A percentile compares a stretch with the other conserved stretches of the same genome.
phyloP scores from a whole-genome alignment of 768 basidiomycete genomes.

The Boletus eberwhitei region DNA sequence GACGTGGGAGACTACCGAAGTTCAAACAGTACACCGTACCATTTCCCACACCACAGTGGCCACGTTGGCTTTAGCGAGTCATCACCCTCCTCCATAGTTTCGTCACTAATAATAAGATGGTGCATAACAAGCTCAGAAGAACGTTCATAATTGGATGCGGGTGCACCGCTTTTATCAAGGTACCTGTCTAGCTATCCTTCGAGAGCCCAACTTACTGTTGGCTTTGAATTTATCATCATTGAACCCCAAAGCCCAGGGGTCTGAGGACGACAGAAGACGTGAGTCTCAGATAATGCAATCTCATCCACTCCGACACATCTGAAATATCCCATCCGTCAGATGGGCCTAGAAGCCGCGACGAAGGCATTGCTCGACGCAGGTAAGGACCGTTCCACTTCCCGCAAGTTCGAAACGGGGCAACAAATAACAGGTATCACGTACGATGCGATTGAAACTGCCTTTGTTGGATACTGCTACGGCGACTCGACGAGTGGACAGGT shows the following conservation, averaged over 20 bases:
- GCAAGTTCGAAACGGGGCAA: neutral
- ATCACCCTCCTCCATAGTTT: neutral
- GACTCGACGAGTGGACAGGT: constrained; percentile 79
- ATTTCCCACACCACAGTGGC: neutral
- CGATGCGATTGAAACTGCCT: constrained; percentile 71
- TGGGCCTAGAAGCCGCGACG: constrained; percentile 84
- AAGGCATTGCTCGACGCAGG: constrained; percentile 87
- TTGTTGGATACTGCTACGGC: constrained; percentile 76
- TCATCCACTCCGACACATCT: neutral
- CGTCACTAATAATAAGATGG: neutral
- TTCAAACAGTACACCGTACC: no score
- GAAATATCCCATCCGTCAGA: constrained; percentile 39
- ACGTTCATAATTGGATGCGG: constrained; percentile 20
- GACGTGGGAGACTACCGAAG: no score
- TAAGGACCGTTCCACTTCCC: constrained; percentile 20
- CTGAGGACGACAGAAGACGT: constrained; percentile 70
- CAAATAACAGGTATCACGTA: constrained; percentile 67
- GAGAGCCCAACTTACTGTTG: neutral
- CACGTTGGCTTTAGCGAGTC: neutral
- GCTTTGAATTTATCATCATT: neutral
- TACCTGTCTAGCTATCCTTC: neutral
- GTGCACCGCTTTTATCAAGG: constrained; percentile 22
- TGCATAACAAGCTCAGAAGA: constrained; percentile 6
- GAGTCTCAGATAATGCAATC: constrained; percentile 16
- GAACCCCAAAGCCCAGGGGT: constrained; percentile 53